Base-by-base conservation (phyloP, 2,329 filamentous ascomycete genomes). In the Ustilaginoidea virens region DNA sequence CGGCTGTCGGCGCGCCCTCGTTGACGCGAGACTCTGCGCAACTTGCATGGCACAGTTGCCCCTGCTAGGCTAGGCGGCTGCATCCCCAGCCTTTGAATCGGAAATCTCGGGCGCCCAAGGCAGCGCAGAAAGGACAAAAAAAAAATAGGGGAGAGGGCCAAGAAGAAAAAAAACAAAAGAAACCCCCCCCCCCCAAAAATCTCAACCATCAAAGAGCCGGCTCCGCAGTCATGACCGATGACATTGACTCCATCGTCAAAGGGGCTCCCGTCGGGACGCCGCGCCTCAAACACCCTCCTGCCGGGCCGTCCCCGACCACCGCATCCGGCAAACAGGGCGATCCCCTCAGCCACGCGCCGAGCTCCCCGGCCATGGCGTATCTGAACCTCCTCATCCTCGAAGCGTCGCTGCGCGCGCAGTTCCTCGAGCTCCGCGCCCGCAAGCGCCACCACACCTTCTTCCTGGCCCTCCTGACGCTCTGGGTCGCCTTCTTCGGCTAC, bases 361-460 rank as follows among this genome's bases (percentile, higher is more conserved):
- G 80, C 47, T 83, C 82, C 11, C 86, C 86, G 25, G 82, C 83
- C 31, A 90, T 93, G 63, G 94, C 98, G 48, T 98, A 98, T 58
- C 74, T 98, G 45, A 98, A 98, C 55, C 77, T 98, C 15, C 70
- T 98, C 34, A 92, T 98, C 44, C 80, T 98, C 53, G 90, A 98
- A 53, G 85, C 83, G 27, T 93, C 85, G 5, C 64, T 98, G 20
- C 82, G 90, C 39, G 77, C 83, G 15, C 90, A 98, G 46, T 96
- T 92, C 55, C 74, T 98, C 32, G 81, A 85, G 37, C 68, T 96
- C 25, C 80, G 87, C 34, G 80, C 85, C 26, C 77, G 90, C 23
- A 71, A 85, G 27, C 77, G 90, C 11, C 82, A 94, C 44, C 87
- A 98, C 53, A 86, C 83, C 2, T 92, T 96, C 56, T 92, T 96